Evolutionary conservation across 176 grass and related monocot species (phyloP), one percentile per base, ranked within the genome.

Genomic region (Bothriochloa decipiens): DNA sequence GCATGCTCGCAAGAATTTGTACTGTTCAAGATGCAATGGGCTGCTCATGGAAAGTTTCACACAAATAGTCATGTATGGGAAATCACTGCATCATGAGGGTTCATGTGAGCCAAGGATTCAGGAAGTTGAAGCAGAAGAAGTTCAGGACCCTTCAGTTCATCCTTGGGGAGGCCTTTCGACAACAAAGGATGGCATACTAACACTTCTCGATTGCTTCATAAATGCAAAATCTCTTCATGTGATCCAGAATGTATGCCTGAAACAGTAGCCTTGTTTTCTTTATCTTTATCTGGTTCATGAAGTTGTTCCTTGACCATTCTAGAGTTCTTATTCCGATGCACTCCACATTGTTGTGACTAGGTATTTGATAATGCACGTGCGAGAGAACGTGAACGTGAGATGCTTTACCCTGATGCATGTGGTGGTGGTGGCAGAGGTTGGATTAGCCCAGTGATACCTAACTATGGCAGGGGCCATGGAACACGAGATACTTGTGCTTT

Each of bases 401-500:
- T 97, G 89, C 85, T 97, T 41, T 97, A 97, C 62, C 94, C 91
- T 90, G 94, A 97, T 79, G 94, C 94, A 35, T 97, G 94, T 68
- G 94, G 94, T 82, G 94, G 91, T 2, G 77, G 77, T 70, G 91
- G 89, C 40, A 97, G 91, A 89, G 91, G 94, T 45, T 97, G 94
- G 94, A 97, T 97, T 84, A 94, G 91, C 87, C 91, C 88, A 39
- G 85, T 84, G 22, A 89, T 91, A 18, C 74, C 88, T 83, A 91
- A 83, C 72, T 97, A 97, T 76, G 85, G 89, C 10, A 89, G 91
- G 86, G 91, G 84, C 13, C 94, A 97, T 85, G 94, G 89, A 77
- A 94, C 76, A 9, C 75, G 94, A 72, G 94, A 97, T 72, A 88
- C 91, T 7, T 97, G 94, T 94, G 94, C 94, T 53, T 84, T 97